These are phyloP conservation scores for Hordeum pubiflorum DNA, from an alignment of 202 grass and related monocot species.

Conservation along the genomic window DNA sequence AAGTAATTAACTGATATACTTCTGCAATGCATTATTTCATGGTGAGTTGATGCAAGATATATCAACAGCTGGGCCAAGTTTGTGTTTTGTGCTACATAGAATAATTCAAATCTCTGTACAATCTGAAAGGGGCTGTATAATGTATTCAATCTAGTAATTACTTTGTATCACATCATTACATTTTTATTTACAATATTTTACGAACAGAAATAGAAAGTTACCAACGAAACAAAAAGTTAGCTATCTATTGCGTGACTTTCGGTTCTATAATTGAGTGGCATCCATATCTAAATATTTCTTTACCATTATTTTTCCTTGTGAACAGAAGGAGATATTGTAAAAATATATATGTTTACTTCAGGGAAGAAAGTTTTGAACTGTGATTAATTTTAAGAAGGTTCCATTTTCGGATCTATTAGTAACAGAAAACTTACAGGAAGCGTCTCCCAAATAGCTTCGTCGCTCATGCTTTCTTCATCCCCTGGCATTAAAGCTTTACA, in stretches of 20 bases:
- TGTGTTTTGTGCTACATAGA: not conserved
- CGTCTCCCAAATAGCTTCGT: slow-evolving; percentile 89
- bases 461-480: slow-evolving; percentile 93
- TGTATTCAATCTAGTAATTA: slow-evolving; percentile 4
- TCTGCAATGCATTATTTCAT: not conserved
- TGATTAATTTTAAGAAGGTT: slow-evolving; percentile 10
- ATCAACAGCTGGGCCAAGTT: not conserved
- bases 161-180: not conserved
- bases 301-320: not conserved
- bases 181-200: not conserved
- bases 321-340: not conserved
- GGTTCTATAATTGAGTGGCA: not conserved
- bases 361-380: not conserved
- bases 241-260: not conserved
- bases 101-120: not conserved
- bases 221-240: not conserved
- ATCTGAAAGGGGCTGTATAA: not conserved
- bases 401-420: not conserved
- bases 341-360: not conserved
- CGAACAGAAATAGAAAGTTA: not conserved
- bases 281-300: not conserved
- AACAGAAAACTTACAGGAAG: slow-evolving; percentile 68
- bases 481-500: slow-evolving; percentile 96
- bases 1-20: not conserved
- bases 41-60: not conserved